Base-by-base conservation (phyloP, 2,329 filamentous ascomycete species). In the Trichoderma oligosporum region DNA sequence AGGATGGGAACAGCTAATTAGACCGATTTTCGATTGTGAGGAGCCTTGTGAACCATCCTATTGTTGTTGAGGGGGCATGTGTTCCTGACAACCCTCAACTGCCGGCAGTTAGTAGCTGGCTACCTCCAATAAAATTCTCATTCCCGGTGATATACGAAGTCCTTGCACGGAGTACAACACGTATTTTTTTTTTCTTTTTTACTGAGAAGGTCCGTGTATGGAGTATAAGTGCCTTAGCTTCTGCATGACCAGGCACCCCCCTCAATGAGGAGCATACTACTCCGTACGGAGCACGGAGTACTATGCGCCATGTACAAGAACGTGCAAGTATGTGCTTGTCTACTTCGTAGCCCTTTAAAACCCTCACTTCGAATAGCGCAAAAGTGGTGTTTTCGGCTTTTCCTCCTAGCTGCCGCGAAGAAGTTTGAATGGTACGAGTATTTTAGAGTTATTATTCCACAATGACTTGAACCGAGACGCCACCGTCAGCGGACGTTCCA, bases 391-490 rank as follows among this genome's bases (percentile, higher is more conserved):
- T 31, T 14, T 35, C 39, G 51, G 39, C 20, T 35, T 36, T 16
- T 27, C 11, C 20, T 44, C 51, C 22, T 46, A 38, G 48, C 48
- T 52, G 48, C 41, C 41, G 51, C 41, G 51, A 38, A 45, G 51
- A 55, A 38, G 31, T 38, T 45, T 55, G 51, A 29, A 38, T 38
- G 51, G 51, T 54, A 54, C 51, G 51, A 55, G 41, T 20, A 36
- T 22, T 55, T 55, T 55, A 46, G 7, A 55, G 31, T 55, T 55
- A 38, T 46, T 55, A 38, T 46, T 18, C 41, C 41, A 55, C 27
- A 8, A 46, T 41, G 51, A 55, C 7, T 45, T 38, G 51, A 46
- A 46, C 41, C 51, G 51, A 55, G 41, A 55, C 51, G 51, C 51
- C 51, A 55, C 51, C 51, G 51, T 55, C 51, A 55, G 51, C 41